phyloP scores from a whole-genome alignment of 371 early-diverging fungal genomes.

The Ordospora colligata region DNA sequence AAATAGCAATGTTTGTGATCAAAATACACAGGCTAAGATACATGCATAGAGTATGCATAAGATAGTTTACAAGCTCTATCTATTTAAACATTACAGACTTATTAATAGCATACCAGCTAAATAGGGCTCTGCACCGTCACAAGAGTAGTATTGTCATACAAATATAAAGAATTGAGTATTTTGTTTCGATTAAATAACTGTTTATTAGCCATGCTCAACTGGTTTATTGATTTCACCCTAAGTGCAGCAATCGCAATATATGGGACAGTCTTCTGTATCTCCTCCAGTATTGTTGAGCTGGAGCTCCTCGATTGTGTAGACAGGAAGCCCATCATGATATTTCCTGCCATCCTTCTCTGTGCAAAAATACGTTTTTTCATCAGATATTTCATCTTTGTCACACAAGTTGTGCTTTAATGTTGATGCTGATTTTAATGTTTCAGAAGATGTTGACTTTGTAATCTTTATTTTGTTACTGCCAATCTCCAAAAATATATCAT shows the following conservation, averaged over 20 bases:
- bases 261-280: slow-evolving; percentile 15
- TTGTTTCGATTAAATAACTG: too few species aligned
- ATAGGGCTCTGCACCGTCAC: too few species aligned
- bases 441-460: neutral
- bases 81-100: too few species aligned
- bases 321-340: slow-evolving; percentile 20
- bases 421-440: too few species aligned
- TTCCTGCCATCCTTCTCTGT: neutral
- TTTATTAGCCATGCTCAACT: too few species aligned
- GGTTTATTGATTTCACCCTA: neutral
- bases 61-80: too few species aligned
- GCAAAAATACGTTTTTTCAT: neutral
- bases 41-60: neutral
- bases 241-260: slow-evolving; percentile 26
- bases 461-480: neutral
- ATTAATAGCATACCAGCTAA: too few species aligned
- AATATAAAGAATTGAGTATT: too few species aligned
- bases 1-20: neutral
- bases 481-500: neutral
- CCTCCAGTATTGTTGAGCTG: neutral
- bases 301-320: slow-evolving; percentile 16
- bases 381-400: neutral
- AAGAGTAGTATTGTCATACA: too few species aligned
- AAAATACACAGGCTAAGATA: neutral
- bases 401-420: too few species aligned